Evolutionary conservation across 805 yeast genomes (phyloP).

Genomic region (Nakazawaea anatomiae): DNA sequence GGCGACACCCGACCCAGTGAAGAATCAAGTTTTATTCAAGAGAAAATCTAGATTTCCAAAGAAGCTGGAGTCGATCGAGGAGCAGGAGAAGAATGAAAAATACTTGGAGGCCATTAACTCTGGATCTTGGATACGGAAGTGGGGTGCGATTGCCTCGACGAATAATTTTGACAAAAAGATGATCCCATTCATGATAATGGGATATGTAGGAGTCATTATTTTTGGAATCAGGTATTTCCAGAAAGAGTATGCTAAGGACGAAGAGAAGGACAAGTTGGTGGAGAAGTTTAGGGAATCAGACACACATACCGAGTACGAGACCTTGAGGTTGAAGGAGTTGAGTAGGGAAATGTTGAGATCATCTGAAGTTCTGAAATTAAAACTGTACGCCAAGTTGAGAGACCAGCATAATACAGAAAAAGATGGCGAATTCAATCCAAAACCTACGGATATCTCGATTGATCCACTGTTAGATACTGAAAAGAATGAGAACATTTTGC

Average conservation of each 20-base stretch:
- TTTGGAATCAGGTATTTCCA: constrained; percentile 63
- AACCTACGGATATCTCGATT: constrained; percentile 24
- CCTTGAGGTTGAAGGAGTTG: constrained; percentile 53
- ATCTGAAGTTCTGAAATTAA: constrained; percentile 54
- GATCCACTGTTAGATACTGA: constrained; percentile 16
- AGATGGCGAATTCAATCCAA: constrained; percentile 26
- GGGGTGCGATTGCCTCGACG: constrained; percentile 50
- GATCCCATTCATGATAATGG: constrained; percentile 59
- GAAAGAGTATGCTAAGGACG: constrained; percentile 59
- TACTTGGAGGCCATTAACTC: constrained; percentile 27
- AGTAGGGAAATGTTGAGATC: constrained; percentile 54
- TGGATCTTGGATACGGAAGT: constrained; percentile 30
- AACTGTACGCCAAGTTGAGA: constrained; percentile 51
- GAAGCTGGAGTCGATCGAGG: constrained; percentile 22
- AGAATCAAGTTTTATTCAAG: constrained; percentile 14
- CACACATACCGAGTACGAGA: constrained; percentile 55
- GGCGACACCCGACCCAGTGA: not conserved
- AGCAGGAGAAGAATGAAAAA: constrained; percentile 21
- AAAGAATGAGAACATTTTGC: constrained; percentile 42
- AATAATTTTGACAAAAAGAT: constrained; percentile 54
- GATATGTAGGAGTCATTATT: constrained; percentile 48
- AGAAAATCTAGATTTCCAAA: constrained; percentile 21
- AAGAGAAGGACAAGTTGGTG: constrained; percentile 38
- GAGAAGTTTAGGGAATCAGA: constrained; percentile 23
- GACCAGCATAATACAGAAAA: constrained; percentile 23